Percentiles rank a stretch among this genome's conserved stretches.
phyloP scores from a whole-genome alignment of 2,329 filamentous ascomycete species.

The Colletotrichum tanaceti region DNA sequence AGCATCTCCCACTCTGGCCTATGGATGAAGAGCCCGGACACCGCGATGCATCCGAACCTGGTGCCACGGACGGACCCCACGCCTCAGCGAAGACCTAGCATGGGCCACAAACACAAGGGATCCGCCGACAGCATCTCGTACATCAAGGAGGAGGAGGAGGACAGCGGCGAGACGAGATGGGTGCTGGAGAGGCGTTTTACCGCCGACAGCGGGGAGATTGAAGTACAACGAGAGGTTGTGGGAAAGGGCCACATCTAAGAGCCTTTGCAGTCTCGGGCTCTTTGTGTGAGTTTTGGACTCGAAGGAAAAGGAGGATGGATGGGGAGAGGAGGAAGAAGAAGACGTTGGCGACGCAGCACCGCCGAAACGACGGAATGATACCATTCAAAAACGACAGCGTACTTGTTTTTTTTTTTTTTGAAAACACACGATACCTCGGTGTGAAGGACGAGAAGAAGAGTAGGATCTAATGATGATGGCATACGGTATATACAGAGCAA shows the following conservation, averaged over 20 bases:
- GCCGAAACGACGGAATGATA: conserved; percentile 15
- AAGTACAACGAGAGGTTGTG: conserved; percentile 73
- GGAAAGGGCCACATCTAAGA: conserved; percentile 63
- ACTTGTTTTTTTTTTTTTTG: conserved; percentile 23
- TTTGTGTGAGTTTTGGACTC: too few species aligned
- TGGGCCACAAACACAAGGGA: conserved; percentile 63
- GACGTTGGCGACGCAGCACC: background rate
- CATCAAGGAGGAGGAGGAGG: conserved; percentile 68
- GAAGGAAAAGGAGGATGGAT: too few species aligned
- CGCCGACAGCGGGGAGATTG: conserved; percentile 72
- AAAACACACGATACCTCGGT: conserved; percentile 23
- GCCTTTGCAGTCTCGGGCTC: background rate
- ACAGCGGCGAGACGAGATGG: conserved; percentile 70
- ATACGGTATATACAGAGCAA: conserved; percentile 22
- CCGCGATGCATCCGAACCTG: conserved; percentile 35
- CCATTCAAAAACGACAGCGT: conserved; percentile 30
- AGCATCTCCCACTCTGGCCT: conserved; percentile 44
- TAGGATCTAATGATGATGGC: conserved; percentile 14
- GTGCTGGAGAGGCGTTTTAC: conserved; percentile 76
- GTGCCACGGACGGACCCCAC: conserved; percentile 39
- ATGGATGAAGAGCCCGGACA: conserved; percentile 44
- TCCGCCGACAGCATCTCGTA: conserved; percentile 79
- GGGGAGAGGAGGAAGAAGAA: background rate
- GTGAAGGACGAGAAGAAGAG: background rate
- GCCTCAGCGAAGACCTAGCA: conserved; percentile 45